Percentiles rank a stretch among this genome's conserved stretches.
Evolutionary conservation across 441 rosid genomes (phyloP).

Genomic region (Biscutella laevigata): DNA sequence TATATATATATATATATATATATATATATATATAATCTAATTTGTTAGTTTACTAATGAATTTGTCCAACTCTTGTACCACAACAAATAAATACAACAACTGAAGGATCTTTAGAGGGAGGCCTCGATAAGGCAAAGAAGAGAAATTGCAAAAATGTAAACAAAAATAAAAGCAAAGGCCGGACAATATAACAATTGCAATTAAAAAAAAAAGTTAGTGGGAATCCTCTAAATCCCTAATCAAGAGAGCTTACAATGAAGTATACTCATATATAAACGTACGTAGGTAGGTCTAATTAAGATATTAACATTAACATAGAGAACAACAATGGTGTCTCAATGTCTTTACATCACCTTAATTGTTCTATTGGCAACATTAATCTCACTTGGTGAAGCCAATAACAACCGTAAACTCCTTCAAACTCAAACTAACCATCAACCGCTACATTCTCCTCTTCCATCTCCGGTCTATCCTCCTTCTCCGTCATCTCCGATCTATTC

Average conservation of each 20-base stretch:
- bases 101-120: constrained; percentile 7
- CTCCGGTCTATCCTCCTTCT: constrained; percentile 16
- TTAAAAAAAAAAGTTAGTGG: constrained; percentile 13
- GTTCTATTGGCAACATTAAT: constrained; percentile 4
- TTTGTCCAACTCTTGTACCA: too few relatives aligned
- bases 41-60: too few relatives aligned
- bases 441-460: constrained; percentile 16
- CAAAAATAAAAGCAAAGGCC: background rate
- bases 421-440: constrained; percentile 5
- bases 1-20: too few relatives aligned
- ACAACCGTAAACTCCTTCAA: constrained; percentile 20
- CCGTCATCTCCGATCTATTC: background rate
- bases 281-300: background rate
- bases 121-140: background rate
- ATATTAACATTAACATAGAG: constrained; percentile 9
- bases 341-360: constrained; percentile 1
- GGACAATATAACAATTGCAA: background rate
- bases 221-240: constrained; percentile 5
- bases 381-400: constrained; percentile 14
- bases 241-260: background rate
- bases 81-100: background rate
- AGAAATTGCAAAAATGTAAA: background rate
- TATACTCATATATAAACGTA: background rate
- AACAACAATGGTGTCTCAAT: constrained; percentile 10
- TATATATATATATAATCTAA: too few relatives aligned